Percentiles rank a stretch among this genome's conserved stretches.
phyloP scores from a whole-genome alignment of 176 grass and related monocot genomes.

The Hsuehochloa calcarea region DNA sequence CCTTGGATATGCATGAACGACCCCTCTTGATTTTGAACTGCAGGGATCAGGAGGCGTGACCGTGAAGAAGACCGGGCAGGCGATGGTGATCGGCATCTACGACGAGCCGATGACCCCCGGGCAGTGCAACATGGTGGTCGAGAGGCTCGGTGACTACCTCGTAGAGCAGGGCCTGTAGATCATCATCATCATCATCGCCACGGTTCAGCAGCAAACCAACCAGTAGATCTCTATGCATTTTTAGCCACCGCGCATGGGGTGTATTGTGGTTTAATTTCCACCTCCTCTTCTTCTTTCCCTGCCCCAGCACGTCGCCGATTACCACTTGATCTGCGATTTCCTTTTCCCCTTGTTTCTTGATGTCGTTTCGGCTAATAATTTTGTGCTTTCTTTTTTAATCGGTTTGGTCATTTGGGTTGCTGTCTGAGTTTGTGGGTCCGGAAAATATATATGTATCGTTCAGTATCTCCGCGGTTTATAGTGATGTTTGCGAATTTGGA shows the following conservation, averaged over 20 bases:
- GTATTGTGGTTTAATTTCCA: background rate
- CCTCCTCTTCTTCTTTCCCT: background rate
- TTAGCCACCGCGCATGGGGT: slow-evolving; percentile 7
- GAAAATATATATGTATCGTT: background rate
- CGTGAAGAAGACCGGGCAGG: slow-evolving; percentile 84
- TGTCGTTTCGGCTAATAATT: slow-evolving; percentile 41
- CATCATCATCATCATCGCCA: background rate
- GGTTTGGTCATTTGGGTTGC: slow-evolving; percentile 23
- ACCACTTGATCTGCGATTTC: background rate
- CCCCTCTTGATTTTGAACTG: background rate
- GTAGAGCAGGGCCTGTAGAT: slow-evolving; percentile 74
- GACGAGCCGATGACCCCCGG: slow-evolving; percentile 94
- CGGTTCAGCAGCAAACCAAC: background rate
- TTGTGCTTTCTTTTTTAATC: background rate
- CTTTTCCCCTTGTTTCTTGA: background rate
- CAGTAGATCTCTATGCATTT: slow-evolving; percentile 4
- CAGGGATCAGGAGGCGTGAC: slow-evolving; percentile 82
- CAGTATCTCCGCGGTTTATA: background rate
- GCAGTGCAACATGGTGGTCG: slow-evolving; percentile 88
- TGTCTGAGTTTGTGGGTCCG: slow-evolving; percentile 35
- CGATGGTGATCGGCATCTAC: slow-evolving; percentile 79
- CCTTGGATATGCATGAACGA: background rate
- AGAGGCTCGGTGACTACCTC: slow-evolving; percentile 92
- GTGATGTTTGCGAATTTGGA: no score
- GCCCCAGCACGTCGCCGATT: background rate